Evolutionary conservation across 345 rosid species (phyloP).

Genomic region (Hibiscus syriacus): DNA sequence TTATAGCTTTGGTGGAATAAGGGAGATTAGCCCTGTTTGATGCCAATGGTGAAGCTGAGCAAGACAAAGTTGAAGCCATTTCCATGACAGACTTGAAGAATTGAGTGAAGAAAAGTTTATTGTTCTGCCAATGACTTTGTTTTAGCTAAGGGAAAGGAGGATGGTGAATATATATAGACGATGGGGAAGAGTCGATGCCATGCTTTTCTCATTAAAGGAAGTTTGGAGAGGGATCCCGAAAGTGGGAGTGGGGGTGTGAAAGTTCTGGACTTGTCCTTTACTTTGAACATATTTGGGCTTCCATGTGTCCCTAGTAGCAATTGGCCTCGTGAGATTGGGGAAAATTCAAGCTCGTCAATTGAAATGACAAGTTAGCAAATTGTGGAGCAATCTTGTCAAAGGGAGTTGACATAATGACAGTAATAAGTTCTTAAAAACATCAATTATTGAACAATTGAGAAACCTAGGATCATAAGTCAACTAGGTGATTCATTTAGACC

Average conservation of each 20-base stretch:
- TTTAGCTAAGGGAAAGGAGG: background rate
- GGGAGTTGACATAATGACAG: too few relatives aligned
- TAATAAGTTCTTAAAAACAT: too few relatives aligned
- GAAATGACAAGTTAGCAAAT: too few relatives aligned
- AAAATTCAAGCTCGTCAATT: too few relatives aligned
- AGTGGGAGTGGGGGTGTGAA: slow-evolving; percentile 3
- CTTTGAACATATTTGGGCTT: background rate
- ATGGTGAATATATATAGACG: slow-evolving; percentile 4
- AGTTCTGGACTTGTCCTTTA: slow-evolving; percentile 2
- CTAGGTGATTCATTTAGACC: too few relatives aligned
- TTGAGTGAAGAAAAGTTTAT: background rate
- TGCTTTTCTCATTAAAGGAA: background rate
- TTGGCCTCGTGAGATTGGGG: too few relatives aligned
- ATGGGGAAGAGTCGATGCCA: background rate
- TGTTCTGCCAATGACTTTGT: background rate
- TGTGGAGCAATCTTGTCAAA: too few relatives aligned
- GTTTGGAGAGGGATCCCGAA: slow-evolving; percentile 26
- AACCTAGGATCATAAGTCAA: too few relatives aligned
- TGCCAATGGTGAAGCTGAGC: slow-evolving; percentile 21
- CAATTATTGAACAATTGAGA: too few relatives aligned
- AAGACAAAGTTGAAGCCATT: slow-evolving; percentile 38
- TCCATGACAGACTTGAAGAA: background rate
- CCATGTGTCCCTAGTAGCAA: too few relatives aligned
- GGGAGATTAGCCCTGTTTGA: background rate
- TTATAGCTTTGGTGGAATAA: background rate